These are phyloP conservation scores for Metarhizium rileyi DNA, from an alignment of 2,329 filamentous ascomycete species.

Conservation along the genomic window DNA sequence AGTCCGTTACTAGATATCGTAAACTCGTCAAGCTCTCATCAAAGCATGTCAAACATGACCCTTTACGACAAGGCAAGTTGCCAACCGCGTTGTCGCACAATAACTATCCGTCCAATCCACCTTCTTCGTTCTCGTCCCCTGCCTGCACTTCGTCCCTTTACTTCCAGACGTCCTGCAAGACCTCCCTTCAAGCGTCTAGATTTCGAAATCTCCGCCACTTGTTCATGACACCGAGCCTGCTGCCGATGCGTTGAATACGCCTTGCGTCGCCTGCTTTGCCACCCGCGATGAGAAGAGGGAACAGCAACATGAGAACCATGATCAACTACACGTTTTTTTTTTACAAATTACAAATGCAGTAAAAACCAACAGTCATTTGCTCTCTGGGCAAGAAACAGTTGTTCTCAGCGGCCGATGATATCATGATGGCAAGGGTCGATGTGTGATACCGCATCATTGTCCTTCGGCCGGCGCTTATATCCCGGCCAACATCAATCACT, in stretches of 20 bases:
- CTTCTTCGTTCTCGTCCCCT: neutral
- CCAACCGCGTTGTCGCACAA: slow-evolving; percentile 6
- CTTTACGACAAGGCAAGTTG: slow-evolving; percentile 5
- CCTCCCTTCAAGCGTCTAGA: slow-evolving; percentile 4
- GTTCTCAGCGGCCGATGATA: slow-evolving; percentile 10
- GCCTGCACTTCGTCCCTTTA: neutral
- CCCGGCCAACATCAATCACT: too few species aligned
- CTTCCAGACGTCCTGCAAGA: slow-evolving; percentile 6
- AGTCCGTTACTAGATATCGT: neutral
- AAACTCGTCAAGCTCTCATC: neutral
- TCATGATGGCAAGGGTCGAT: slow-evolving; percentile 7
- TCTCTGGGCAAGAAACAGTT: slow-evolving; percentile 14
- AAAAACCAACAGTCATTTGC: slow-evolving; percentile 15
- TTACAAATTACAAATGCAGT: too few species aligned
- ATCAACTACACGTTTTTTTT: too few species aligned
- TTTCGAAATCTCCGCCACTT: slow-evolving; percentile 6
- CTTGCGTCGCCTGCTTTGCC: slow-evolving; percentile 7
- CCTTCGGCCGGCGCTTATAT: slow-evolving; percentile 9
- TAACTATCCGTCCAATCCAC: slow-evolving; percentile 7
- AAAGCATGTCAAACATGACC: neutral
- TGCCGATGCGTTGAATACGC: slow-evolving; percentile 3
- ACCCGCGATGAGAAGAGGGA: slow-evolving; percentile 11
- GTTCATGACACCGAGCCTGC: slow-evolving; percentile 2
- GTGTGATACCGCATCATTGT: slow-evolving; percentile 12
- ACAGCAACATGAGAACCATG: slow-evolving; percentile 8